Conservation (phyloP, 116 monocot genomes). For the Papilionanthe hybrid region DNA sequence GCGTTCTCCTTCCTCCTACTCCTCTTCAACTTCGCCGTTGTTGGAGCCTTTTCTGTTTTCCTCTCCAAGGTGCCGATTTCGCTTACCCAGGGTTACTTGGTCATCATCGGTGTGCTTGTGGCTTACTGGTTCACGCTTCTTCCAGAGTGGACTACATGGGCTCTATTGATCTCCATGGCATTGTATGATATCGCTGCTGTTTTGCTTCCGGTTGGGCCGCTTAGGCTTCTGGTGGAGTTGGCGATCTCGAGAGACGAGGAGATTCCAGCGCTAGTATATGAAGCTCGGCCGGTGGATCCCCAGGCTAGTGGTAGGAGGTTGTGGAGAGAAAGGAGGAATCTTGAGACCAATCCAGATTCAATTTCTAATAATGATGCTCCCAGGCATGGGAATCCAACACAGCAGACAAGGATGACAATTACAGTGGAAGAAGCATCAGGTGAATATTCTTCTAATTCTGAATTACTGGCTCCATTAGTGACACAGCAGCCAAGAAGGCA, state of each 20-base stretch:
- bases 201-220: conserved; percentile 75
- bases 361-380: not conserved
- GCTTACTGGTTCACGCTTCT: conserved; percentile 91
- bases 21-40: conserved; percentile 66
- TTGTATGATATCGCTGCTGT: conserved; percentile 93
- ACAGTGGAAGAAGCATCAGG: conserved; percentile 12
- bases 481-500: not conserved
- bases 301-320: conserved; percentile 13
- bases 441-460: not conserved
- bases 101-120: conserved; percentile 64
- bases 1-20: conserved; percentile 43
- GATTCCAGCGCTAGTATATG: conserved; percentile 87
- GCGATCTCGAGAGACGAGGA: conserved; percentile 90
- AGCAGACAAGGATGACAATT: conserved; percentile 38
- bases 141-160: conserved; percentile 98
- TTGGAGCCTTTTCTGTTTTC: conserved; percentile 51
- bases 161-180: conserved; percentile 68
- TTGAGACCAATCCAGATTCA: not conserved
- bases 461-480: not conserved
- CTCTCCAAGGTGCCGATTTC: conserved; percentile 36
- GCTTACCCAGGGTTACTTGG: conserved; percentile 64
- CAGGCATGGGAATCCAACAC: not conserved
- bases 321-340: conserved; percentile 49
- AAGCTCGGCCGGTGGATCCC: conserved; percentile 70
- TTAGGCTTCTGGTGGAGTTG: conserved; percentile 87